Evolutionary conservation across 1,284 basidiomycete species (phyloP), one percentile per base, ranked within the genome.

Genomic region (Cryptococcus sp.): DNA sequence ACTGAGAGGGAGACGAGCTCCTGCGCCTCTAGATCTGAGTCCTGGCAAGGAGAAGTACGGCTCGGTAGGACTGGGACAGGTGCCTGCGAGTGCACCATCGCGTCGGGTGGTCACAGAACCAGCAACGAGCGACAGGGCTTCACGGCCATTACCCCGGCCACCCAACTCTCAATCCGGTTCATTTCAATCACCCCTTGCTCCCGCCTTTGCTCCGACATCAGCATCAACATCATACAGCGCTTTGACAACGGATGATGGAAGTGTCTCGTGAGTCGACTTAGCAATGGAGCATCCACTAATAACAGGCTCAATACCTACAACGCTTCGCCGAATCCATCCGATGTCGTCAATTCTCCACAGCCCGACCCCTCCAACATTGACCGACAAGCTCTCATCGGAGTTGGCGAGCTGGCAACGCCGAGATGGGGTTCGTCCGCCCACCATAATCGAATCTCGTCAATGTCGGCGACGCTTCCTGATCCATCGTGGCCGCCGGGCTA

Each of bases 391-490:
- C 85, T 98, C 44, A 87, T 98, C 54, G 95, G 95, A 20, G 90
- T 98, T 11, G 95, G 95, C 41, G 95, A 98, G 79, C 85, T 98
- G n/a, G 83, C 93, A 7, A 98, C 95, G n/a, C 95, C 95, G 41
- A 85, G 93, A 64, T 99, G 93, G 94, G 84, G 85, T 55, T 54
- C 54, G 20, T 62, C 51, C 71, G 79, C 47, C 54, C 60, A 31
- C 3, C 48, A 55, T 23, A 54, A 50, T 38, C 70, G 73, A 56
- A 52, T 68, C 16, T 67, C 66, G 13, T 57, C 65, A 1, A 49
- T 66, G 47, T 66, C 72, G 10, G 22, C 57, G 3, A 53, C 57
- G 13, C 23, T 53, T 16, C 23, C 55, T n/a, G 57, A 65, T 31
- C 53, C 50, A 23, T 31, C 40, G 8, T 56, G 54, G 50, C n/a